These are phyloP conservation scores for Solanum virginianum DNA, from an alignment of 257 asterid genomes.

Conservation along the genomic window DNA sequence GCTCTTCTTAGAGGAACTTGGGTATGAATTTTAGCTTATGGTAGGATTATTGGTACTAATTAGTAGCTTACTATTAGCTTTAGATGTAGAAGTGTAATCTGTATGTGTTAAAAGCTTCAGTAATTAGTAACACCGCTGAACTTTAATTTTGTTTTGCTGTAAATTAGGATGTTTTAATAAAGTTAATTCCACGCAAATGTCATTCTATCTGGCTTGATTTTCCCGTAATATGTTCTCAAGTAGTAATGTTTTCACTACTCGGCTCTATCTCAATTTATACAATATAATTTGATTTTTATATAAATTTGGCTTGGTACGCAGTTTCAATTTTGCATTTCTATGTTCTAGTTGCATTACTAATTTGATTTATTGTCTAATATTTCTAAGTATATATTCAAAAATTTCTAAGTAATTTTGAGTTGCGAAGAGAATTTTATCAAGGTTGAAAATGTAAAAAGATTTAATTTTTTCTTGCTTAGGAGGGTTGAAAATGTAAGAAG, in stretches of 20 bases:
- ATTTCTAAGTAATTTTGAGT: too few relatives aligned
- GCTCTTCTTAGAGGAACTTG: conserved; percentile 62
- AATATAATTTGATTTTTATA: too few relatives aligned
- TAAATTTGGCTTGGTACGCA: too few relatives aligned
- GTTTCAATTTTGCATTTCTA: too few relatives aligned
- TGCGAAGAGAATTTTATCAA: too few relatives aligned
- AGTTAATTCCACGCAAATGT: background rate
- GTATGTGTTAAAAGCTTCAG: background rate
- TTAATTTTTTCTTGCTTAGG: too few relatives aligned
- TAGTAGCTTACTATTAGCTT: background rate
- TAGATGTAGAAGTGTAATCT: background rate
- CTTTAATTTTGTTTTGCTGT: background rate
- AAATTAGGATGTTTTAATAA: background rate
- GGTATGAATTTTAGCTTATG: background rate
- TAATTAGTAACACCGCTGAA: background rate
- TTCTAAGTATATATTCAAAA: too few relatives aligned
- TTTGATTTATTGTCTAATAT: too few relatives aligned
- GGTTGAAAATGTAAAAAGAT: too few relatives aligned
- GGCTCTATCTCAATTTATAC: too few relatives aligned
- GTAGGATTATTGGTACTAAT: background rate
- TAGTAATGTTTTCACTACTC: background rate
- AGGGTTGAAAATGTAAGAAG: too few relatives aligned
- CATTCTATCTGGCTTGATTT: background rate
- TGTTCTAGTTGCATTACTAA: too few relatives aligned
- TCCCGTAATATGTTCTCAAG: background rate